Evolutionary conservation across 2,329 filamentous ascomycete genomes (phyloP).

Genomic region (Hypomyces rosellus): DNA sequence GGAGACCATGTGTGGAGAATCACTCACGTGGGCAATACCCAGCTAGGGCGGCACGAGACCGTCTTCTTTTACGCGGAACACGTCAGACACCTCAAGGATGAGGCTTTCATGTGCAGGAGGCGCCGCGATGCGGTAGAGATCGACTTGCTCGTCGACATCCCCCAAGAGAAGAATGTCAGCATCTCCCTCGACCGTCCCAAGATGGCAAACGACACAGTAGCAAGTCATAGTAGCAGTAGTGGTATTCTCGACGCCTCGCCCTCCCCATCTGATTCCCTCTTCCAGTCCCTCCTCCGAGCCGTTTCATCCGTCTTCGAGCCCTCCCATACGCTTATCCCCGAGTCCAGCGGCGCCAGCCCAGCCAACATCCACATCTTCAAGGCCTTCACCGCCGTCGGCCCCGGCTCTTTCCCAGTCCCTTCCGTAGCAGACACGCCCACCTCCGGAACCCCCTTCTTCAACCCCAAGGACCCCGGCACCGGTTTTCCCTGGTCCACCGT

Average conservation of each 20-base stretch:
- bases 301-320: constrained; percentile 39
- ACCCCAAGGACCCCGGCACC: constrained; percentile 28
- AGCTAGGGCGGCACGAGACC: constrained; percentile 80
- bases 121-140: constrained; percentile 70
- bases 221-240: not conserved
- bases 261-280: constrained; percentile 33
- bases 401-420: constrained; percentile 63
- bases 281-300: constrained; percentile 41
- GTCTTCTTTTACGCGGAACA: constrained; percentile 74
- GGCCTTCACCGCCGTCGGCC: constrained; percentile 47
- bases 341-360: constrained; percentile 21
- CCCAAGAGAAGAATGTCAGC: constrained; percentile 21
- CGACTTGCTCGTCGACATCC: constrained; percentile 45
- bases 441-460: constrained; percentile 36
- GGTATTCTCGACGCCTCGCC: constrained; percentile 10
- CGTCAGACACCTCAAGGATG: constrained; percentile 70
- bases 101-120: constrained; percentile 73
- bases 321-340: constrained; percentile 23
- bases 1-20: constrained; percentile 57
- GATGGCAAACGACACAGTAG: constrained; percentile 10
- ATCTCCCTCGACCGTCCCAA: constrained; percentile 10
- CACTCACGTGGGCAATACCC: constrained; percentile 71
- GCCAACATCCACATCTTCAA: constrained; percentile 43
- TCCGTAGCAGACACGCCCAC: constrained; percentile 53
- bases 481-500: constrained; percentile 63